Evolutionary conservation across 345 rosid species (phyloP), one percentile per base, ranked within the genome.

Genomic region (Eucalyptus regnans): DNA sequence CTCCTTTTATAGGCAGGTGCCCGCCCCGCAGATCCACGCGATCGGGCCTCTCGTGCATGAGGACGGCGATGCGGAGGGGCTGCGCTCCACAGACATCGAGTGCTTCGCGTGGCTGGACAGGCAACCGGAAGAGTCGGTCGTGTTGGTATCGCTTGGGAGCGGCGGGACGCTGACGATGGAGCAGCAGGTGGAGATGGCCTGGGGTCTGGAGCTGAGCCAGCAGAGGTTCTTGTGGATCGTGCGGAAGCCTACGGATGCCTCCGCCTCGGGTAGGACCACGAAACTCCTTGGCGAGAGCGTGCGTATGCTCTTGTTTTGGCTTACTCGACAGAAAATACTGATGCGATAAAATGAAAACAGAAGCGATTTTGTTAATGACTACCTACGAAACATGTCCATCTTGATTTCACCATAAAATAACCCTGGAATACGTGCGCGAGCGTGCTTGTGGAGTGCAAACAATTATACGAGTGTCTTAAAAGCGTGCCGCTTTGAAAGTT

Each of bases 211-310:
- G 87, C 86, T 90, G 86, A 92, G 95, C 87, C 79, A 87, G 41
- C 96, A 94, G n/a, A 90, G 92, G 50, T 94, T 93, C 88, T 18
- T 93, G 37, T 94, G 94, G 94, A 94, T 94, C 79, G 91, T 90
- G 0, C 91, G 93, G 13, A 88, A 20, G 79, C 94, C 95, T 1
- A 60, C 86, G 11, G 90, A 91, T 29, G 90, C 86, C 11, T 80
- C 58, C 14, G 43, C 80, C 48, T 89, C 88, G 43, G 88, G 88
- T 33, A 86, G 31, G 71, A 29, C 18, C 71, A 64, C 16, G 71
- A 62, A 62, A 62, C 33, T 62, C 17, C 71, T 27, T 20, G 49
- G 27, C 51, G 9, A n/a, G 33, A 8, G 31, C 33, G 22, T 85
- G 3, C 50, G 18, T 27, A 46, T 25, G 33, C 31, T 51, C 31